phyloP scores from a whole-genome alignment of 345 rosid genomes.

The Brassica juncea region DNA sequence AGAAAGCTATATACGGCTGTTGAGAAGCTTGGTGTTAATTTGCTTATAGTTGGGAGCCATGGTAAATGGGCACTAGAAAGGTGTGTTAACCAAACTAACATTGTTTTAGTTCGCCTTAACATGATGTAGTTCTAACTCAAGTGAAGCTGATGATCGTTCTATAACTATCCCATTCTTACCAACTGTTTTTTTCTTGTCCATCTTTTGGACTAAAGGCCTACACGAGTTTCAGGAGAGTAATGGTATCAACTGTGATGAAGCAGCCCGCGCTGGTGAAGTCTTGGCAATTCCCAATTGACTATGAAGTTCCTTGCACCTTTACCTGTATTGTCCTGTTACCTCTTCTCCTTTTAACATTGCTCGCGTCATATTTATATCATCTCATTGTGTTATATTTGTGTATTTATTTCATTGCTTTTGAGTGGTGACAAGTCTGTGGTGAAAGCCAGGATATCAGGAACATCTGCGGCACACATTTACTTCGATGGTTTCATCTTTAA shows the following conservation, averaged over 20 bases:
- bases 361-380: background rate
- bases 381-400: background rate
- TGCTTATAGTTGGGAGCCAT: constrained; percentile 49
- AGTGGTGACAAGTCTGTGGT: constrained; percentile 71
- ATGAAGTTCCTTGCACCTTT: constrained; percentile 79
- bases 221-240: constrained; percentile 68
- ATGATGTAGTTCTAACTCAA: too few species aligned
- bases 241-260: constrained; percentile 63
- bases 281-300: constrained; percentile 73
- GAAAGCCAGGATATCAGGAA: constrained; percentile 63
- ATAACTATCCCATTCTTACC: background rate
- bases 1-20: constrained; percentile 60
- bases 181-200: background rate
- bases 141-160: too few species aligned
- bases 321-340: constrained; percentile 44
- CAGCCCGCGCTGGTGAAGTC: constrained; percentile 69
- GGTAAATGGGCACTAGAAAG: constrained; percentile 43
- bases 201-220: constrained; percentile 51
- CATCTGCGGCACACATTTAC: constrained; percentile 76
- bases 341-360: background rate
- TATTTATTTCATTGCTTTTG: constrained; percentile 20
- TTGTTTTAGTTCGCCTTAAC: background rate
- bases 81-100: constrained; percentile 33
- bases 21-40: constrained; percentile 53
- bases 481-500: constrained; percentile 70